phyloP scores from a whole-genome alignment of 2,329 filamentous ascomycete genomes.

The Epichloe elymi region DNA sequence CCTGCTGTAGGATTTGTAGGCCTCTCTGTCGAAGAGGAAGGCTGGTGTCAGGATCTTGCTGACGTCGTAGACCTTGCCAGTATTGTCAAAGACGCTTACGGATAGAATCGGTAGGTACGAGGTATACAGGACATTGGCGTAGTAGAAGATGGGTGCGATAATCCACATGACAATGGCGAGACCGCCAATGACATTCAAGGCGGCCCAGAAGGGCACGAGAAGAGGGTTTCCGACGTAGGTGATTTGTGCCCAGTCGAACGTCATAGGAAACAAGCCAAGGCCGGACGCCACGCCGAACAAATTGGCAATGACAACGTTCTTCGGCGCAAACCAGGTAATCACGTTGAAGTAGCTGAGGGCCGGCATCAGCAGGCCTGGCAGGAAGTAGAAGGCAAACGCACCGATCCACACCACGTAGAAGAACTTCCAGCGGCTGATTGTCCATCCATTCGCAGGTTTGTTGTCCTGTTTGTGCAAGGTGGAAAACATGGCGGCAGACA shows the following conservation, averaged over 20 bases:
- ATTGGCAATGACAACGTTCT: slow-evolving; percentile 76
- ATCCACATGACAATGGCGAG: slow-evolving; percentile 78
- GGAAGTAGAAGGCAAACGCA: slow-evolving; percentile 71
- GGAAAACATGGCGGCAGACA: slow-evolving; percentile 81
- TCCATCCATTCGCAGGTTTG: slow-evolving; percentile 70
- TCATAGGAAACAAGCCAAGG: slow-evolving; percentile 70
- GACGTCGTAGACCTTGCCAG: slow-evolving; percentile 67
- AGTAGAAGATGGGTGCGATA: slow-evolving; percentile 66
- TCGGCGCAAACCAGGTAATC: slow-evolving; percentile 76
- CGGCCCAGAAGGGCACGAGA: slow-evolving; percentile 75
- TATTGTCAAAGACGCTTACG: slow-evolving; percentile 75
- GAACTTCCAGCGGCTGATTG: slow-evolving; percentile 69
- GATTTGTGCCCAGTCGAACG: slow-evolving; percentile 86
- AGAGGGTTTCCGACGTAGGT: slow-evolving; percentile 78
- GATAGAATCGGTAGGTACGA: slow-evolving; percentile 82
- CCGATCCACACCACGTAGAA: slow-evolving; percentile 61
- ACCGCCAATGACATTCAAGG: slow-evolving; percentile 71
- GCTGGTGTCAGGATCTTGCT: slow-evolving; percentile 64
- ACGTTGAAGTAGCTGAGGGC: slow-evolving; percentile 83
- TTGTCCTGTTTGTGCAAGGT: slow-evolving; percentile 79
- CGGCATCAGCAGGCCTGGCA: slow-evolving; percentile 70
- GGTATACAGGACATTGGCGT: slow-evolving; percentile 65
- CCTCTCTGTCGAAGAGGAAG: slow-evolving; percentile 63
- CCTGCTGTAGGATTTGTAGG: slow-evolving; percentile 69
- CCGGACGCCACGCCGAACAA: slow-evolving; percentile 79